These are phyloP conservation scores for Agaricus sinodeliciosus DNA, from an alignment of 768 basidiomycete species.

Conservation along the genomic window DNA sequence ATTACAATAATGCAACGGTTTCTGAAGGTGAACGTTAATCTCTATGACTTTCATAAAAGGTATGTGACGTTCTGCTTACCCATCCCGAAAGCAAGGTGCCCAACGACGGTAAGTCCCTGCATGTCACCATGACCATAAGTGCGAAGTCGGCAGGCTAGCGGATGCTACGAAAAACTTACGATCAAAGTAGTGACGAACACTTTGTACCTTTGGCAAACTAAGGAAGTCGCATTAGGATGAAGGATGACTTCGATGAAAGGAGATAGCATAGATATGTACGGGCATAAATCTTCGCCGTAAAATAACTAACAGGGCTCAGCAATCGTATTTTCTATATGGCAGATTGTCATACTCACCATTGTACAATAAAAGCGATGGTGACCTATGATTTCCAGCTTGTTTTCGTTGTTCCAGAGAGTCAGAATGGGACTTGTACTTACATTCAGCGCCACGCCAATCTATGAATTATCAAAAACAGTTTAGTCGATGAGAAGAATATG, in stretches of 20 bases:
- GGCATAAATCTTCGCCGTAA: slow-evolving; percentile 24
- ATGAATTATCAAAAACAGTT: neutral
- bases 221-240: neutral
- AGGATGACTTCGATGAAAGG: neutral
- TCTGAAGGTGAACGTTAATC: slow-evolving; percentile 15
- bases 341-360: slow-evolving; percentile 18
- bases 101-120: slow-evolving; percentile 20
- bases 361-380: slow-evolving; percentile 24
- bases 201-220: slow-evolving; percentile 25
- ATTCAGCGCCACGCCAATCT: slow-evolving; percentile 24
- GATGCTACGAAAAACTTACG: slow-evolving; percentile 15
- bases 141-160: neutral
- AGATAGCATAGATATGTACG: slow-evolving; percentile 17
- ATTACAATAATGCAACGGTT: slow-evolving; percentile 26
- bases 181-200: slow-evolving; percentile 26
- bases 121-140: slow-evolving; percentile 1
- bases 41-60: neutral
- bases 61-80: slow-evolving; percentile 17
- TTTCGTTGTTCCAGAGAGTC: neutral
- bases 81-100: slow-evolving; percentile 30
- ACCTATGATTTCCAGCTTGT: slow-evolving; percentile 10
- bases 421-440: slow-evolving; percentile 9
- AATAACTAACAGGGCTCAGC: slow-evolving; percentile 20
- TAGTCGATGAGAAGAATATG: neutral
- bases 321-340: neutral